Conservation (phyloP, 2,329 filamentous ascomycete species). For the Ceratocystis alfenasii region DNA sequence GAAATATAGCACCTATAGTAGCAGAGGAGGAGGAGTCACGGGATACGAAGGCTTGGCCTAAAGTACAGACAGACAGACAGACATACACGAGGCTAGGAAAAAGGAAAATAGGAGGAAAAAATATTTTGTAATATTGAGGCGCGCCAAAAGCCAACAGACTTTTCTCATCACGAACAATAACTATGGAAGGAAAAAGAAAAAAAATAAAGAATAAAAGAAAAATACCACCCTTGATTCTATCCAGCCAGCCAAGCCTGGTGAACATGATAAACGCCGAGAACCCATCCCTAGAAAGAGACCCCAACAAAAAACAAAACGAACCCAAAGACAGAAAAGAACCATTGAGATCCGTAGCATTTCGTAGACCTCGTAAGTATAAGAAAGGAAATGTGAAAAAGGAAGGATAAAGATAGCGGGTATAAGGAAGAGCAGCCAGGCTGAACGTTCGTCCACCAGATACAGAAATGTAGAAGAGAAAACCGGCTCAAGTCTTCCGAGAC, state of each 20-base stretch:
- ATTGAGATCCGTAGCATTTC: constrained; percentile 8
- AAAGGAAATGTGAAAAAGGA: constrained; percentile 25
- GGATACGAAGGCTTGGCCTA: neutral
- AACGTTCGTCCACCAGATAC: constrained; percentile 14
- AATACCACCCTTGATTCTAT: neutral
- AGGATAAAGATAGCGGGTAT: constrained; percentile 26
- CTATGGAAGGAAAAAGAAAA: neutral
- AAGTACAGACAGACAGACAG: neutral
- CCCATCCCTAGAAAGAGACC: constrained; percentile 23
- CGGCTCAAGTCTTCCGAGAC: constrained; percentile 8
- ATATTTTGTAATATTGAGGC: neutral
- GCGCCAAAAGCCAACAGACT: constrained; percentile 5
- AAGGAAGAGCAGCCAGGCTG: constrained; percentile 24
- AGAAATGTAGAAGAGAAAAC: neutral
- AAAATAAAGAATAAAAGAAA: neutral
- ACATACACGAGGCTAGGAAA: neutral
- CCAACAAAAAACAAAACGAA: constrained; percentile 24
- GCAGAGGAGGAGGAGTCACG: neutral
- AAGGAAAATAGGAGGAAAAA: neutral
- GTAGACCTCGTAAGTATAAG: constrained; percentile 17
- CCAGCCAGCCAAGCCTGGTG: constrained; percentile 12
- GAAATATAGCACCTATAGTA: neutral
- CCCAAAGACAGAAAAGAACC: constrained; percentile 3
- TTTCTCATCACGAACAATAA: neutral
- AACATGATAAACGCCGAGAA: constrained; percentile 13